These are phyloP conservation scores for Arachnomyces sp. DNA, from an alignment of 2,329 filamentous ascomycete species.

Conservation along the genomic window DNA sequence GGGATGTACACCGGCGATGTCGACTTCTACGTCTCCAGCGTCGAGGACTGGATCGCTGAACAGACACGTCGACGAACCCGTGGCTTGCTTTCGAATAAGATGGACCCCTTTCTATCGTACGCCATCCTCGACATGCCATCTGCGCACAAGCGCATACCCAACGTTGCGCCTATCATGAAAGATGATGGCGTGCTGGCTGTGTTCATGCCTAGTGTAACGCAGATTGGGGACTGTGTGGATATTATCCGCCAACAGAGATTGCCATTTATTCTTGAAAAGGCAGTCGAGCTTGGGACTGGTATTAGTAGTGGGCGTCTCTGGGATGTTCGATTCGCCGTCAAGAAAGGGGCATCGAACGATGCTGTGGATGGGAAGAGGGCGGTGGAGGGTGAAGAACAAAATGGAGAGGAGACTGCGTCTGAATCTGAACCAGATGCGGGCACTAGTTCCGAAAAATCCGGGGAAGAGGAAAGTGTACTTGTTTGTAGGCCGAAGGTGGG, in stretches of 20 bases:
- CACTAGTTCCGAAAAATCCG: slow-evolving; percentile 11
- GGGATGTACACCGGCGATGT: slow-evolving; percentile 63
- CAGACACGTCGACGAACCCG: slow-evolving; percentile 38
- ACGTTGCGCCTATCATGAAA: slow-evolving; percentile 47
- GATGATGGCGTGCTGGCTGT: slow-evolving; percentile 58
- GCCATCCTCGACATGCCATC: slow-evolving; percentile 66
- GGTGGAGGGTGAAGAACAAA: slow-evolving; percentile 25
- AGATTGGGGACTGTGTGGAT: slow-evolving; percentile 58
- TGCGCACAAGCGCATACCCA: slow-evolving; percentile 43
- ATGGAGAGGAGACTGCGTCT: slow-evolving; percentile 12
- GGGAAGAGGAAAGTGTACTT: slow-evolving; percentile 32
- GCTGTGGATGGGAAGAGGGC: slow-evolving; percentile 1
- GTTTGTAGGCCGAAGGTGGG: slow-evolving; percentile 48
- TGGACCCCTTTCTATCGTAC: slow-evolving; percentile 58
- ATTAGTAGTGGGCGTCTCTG: slow-evolving; percentile 40
- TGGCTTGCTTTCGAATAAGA: slow-evolving; percentile 11
- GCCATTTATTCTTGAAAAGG: slow-evolving; percentile 42
- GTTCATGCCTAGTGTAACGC: slow-evolving; percentile 71
- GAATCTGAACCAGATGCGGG: slow-evolving; percentile 9
- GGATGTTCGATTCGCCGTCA: slow-evolving; percentile 37
- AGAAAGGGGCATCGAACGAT: slow-evolving; percentile 21
- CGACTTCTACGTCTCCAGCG: slow-evolving; percentile 63
- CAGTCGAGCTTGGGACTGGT: slow-evolving; percentile 38
- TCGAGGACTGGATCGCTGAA: slow-evolving; percentile 53
- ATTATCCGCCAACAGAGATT: slow-evolving; percentile 46